Evolutionary conservation across 2,329 filamentous ascomycete species (phyloP), one percentile per base, ranked within the genome.

Genomic region (Nemania sp.): DNA sequence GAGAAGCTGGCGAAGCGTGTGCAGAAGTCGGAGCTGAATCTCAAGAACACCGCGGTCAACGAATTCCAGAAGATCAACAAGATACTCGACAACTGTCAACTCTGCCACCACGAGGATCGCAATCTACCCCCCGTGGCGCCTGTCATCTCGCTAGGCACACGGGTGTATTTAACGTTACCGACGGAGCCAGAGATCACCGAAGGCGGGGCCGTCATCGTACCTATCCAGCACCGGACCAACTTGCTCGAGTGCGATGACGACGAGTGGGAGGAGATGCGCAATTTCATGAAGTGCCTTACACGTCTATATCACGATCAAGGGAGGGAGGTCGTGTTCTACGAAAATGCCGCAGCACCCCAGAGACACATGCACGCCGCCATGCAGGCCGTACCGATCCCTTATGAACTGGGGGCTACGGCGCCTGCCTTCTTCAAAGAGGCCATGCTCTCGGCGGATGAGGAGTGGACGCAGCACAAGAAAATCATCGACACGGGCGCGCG

Each of bases 221-320:
- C 95, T 5, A 87, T 95, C 20, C 86, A 92, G 68, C 95, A 99
- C 74, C 88, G 89, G 54, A 87, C 83, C 21, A 99, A 98, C 74
- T 85, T 99, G 0, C 80, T 99, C n/a, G 94, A 97, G 75, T 99
- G 95, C 75, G 94, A 98, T 75, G 94, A 99, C 72, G 95, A 99
- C 72, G 95, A 99, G 74, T 99, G 96, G 96, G 95, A 99, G 73
- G 95, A 99, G 76, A 89, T 99, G 5, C 90, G 95, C 68, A 99
- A 99, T 75, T 99, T 99, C 73, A 98, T 98, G 94, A 99, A 99
- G 79, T 90, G 87, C 60, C 82, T 99, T 18, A 97, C 90, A 4
- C 87, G 94, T 46, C 90, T 97, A 86, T 99, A 98, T 76, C 92
- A 96, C 77, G 90, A 93, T 45, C 92, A 96, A 75, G 92, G 93